Evolutionary conservation across 1,284 basidiomycete genomes (phyloP).

Genomic region (Puccinia novopanici): DNA sequence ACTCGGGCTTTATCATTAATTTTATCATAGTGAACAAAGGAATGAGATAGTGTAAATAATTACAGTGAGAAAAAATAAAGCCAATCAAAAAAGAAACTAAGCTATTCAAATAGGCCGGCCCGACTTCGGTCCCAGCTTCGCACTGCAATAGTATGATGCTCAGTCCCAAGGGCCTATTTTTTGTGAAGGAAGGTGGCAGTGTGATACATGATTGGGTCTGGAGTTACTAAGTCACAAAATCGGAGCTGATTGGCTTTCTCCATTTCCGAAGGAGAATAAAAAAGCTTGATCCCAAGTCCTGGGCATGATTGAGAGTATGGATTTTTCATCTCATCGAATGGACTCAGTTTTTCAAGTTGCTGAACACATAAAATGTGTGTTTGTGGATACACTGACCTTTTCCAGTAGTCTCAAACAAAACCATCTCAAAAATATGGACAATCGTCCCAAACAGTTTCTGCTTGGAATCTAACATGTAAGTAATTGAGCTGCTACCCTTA

Average conservation of each 20-base stretch:
- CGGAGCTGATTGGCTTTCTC: constrained; percentile 4
- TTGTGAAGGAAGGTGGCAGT: too few relatives aligned
- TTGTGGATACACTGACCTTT: not conserved
- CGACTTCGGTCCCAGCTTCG: too few relatives aligned
- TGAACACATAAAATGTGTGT: constrained; percentile 24
- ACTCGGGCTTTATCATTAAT: too few relatives aligned
- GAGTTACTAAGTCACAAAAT: too few relatives aligned
- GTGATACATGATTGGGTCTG: too few relatives aligned
- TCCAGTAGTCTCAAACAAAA: not conserved
- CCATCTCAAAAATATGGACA: constrained; percentile 9
- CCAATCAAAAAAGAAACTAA: too few relatives aligned
- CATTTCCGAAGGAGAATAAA: not conserved
- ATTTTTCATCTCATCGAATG: not conserved
- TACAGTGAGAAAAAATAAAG: too few relatives aligned
- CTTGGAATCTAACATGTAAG: not conserved
- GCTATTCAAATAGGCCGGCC: too few relatives aligned
- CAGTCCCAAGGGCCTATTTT: too few relatives aligned
- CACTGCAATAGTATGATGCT: too few relatives aligned
- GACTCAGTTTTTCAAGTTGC: not conserved
- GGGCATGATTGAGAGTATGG: constrained; percentile 8
- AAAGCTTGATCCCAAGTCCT: not conserved
- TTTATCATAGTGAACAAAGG: too few relatives aligned
- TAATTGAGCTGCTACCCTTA: constrained; percentile 36
- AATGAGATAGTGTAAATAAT: too few relatives aligned
- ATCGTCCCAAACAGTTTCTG: constrained; percentile 31